Conservation (phyloP, 345 rosid species). For the Pugionium cornutum region DNA sequence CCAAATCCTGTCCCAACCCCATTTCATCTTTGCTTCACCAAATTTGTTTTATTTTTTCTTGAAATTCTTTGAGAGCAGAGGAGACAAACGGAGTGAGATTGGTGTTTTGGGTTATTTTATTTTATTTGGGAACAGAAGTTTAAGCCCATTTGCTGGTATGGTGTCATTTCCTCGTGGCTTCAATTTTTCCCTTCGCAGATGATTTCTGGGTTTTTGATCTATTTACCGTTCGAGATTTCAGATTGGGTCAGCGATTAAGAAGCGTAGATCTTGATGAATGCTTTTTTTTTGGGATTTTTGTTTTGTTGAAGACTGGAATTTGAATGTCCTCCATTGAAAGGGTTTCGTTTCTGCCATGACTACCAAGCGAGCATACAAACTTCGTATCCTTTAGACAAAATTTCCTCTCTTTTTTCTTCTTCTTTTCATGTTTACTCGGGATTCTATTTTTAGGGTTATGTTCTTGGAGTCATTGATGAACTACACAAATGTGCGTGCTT, state of each 20-base stretch:
- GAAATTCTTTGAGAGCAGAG: background rate
- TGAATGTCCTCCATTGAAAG: constrained; percentile 49
- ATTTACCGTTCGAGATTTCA: constrained; percentile 18
- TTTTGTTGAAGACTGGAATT: constrained; percentile 18
- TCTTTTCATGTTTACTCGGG: constrained; percentile 7
- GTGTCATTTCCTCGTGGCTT: constrained; percentile 14
- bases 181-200: background rate
- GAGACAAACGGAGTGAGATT: constrained; percentile 13
- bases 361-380: constrained; percentile 97
- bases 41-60: background rate
- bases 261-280: constrained; percentile 42
- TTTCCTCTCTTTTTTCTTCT: constrained; percentile 1
- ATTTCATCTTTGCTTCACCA: background rate
- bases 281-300: constrained; percentile 19
- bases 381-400: constrained; percentile 67
- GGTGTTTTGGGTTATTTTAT: background rate
- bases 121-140: constrained; percentile 11
- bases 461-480: background rate
- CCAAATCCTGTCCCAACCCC: background rate
- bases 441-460: constrained; percentile 25
- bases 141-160: constrained; percentile 27
- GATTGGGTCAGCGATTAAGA: constrained; percentile 5
- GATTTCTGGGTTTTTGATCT: constrained; percentile 29
- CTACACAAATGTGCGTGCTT: constrained; percentile 6
- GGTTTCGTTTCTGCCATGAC: constrained; percentile 71